Percentiles rank a stretch among this genome's conserved stretches.
Conservation (phyloP, 495 filamentous ascomycete species). For the Podospora bellae-mahoneyi region DNA sequence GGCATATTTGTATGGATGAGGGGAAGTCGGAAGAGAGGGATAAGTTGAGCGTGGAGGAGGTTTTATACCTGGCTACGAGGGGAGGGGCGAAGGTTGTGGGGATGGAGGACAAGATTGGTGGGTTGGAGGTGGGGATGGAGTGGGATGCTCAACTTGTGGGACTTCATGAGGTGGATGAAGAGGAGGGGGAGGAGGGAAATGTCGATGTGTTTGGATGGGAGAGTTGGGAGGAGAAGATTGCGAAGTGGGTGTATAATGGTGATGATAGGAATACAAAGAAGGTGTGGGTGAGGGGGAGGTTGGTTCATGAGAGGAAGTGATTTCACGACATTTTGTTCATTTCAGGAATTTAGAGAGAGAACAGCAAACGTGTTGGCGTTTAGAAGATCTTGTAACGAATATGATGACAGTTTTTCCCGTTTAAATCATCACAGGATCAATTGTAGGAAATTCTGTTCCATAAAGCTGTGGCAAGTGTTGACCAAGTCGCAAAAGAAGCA, state of each 20-base stretch:
- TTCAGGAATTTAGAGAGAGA: background rate
- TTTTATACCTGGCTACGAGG: constrained; percentile 76
- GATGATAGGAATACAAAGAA: constrained; percentile 76
- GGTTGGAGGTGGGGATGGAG: constrained; percentile 79
- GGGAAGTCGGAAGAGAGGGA: constrained; percentile 29
- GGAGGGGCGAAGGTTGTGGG: constrained; percentile 79
- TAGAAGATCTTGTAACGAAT: background rate
- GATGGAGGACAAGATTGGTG: constrained; percentile 63
- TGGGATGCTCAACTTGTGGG: constrained; percentile 83
- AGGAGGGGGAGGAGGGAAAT: constrained; percentile 38
- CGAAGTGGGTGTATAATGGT: constrained; percentile 87
- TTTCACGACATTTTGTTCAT: background rate
- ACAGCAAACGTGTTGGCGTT: background rate
- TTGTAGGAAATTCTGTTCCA: too few relatives aligned
- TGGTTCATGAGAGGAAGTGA: constrained; percentile 61
- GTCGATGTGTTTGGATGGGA: constrained; percentile 90
- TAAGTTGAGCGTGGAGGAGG: constrained; percentile 79
- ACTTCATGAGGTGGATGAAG: constrained; percentile 35
- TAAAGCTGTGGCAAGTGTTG: too few relatives aligned
- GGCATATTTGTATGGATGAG: constrained; percentile 58
- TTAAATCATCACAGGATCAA: too few relatives aligned
- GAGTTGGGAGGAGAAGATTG: constrained; percentile 67
- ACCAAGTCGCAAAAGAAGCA: too few relatives aligned
- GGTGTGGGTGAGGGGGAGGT: constrained; percentile 76
- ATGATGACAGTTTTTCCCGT: background rate